Percentiles rank a stretch among this genome's conserved stretches.
phyloP scores from a whole-genome alignment of 352 stramenopile species.

The Peronospora tabacina region DNA sequence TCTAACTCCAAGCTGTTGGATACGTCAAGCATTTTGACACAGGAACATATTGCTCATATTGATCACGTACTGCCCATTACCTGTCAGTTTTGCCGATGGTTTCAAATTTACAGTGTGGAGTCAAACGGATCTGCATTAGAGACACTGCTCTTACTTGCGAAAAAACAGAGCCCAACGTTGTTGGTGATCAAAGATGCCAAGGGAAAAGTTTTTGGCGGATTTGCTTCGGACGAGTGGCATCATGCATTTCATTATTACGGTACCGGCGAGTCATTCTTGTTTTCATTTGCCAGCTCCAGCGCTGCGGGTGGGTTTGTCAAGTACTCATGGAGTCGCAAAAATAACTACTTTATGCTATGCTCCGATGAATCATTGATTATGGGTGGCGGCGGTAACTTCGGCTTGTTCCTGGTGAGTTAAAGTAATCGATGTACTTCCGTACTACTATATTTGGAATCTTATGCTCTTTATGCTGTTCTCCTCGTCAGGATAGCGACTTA shows the following conservation, averaged over 20 bases:
- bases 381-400: conserved; percentile 86
- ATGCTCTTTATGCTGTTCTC: conserved; percentile 1
- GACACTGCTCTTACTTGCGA: conserved; percentile 56
- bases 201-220: conserved; percentile 78
- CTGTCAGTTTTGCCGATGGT: conserved; percentile 75
- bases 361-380: conserved; percentile 87
- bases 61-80: conserved; percentile 71
- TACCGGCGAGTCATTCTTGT: conserved; percentile 85
- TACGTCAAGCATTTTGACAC: conserved; percentile 58
- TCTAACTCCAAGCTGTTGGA: conserved; percentile 71
- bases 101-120: conserved; percentile 72
- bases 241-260: conserved; percentile 82
- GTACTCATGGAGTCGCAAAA: conserved; percentile 83
- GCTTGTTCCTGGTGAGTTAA: conserved; percentile 72
- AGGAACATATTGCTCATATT: conserved; percentile 61
- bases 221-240: conserved; percentile 73
- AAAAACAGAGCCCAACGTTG: conserved; percentile 67
- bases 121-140: conserved; percentile 69
- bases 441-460: background rate
- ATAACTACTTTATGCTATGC: conserved; percentile 89
- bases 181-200: conserved; percentile 75
- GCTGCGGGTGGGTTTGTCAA: conserved; percentile 46
- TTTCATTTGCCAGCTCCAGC: conserved; percentile 55
- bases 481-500: conserved; percentile 72
- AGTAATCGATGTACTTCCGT: background rate